A percentile compares a stretch with the other conserved stretches of the same genome.
Evolutionary conservation across 2,329 filamentous ascomycete genomes (phyloP).

Genomic region (Geosmithia putterillii): DNA sequence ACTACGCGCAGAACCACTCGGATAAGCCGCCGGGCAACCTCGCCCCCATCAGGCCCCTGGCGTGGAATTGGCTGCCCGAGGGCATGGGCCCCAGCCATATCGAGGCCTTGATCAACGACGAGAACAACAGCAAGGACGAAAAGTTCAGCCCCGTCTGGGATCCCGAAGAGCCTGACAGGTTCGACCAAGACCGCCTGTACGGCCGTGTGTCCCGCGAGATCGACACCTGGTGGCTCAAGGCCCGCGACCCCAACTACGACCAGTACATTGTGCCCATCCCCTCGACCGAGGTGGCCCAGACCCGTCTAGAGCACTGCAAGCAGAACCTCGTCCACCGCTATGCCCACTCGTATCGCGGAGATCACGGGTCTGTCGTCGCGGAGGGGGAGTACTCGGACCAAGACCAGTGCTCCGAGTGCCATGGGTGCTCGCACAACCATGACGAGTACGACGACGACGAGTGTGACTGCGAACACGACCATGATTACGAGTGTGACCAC

Average conservation of each 20-base stretch:
- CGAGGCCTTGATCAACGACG: conserved; percentile 15
- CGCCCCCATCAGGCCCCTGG: conserved; percentile 35
- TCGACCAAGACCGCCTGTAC: conserved; percentile 45
- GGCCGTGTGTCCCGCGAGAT: conserved; percentile 52
- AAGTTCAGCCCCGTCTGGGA: conserved; percentile 37
- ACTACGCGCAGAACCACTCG: conserved; percentile 38
- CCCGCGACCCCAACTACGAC: conserved; percentile 47
- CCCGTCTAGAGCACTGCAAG: conserved; percentile 44
- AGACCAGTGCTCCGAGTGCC: conserved; percentile 21
- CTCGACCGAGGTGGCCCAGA: conserved; percentile 45
- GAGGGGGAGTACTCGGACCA: conserved; percentile 26
- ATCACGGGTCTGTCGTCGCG: conserved; percentile 21
- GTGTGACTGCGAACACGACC: conserved; percentile 31
- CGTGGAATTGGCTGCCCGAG: conserved; percentile 43
- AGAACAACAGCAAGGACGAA: conserved; percentile 23
- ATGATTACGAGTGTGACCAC: conserved; percentile 20
- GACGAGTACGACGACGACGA: conserved; percentile 20
- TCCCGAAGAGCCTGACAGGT: conserved; percentile 40
- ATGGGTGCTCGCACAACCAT: conserved; percentile 12
- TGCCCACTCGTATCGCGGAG: conserved; percentile 28
- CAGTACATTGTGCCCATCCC: conserved; percentile 48
- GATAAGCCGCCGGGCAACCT: conserved; percentile 36
- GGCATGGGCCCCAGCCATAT: conserved; percentile 5
- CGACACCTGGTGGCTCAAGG: conserved; percentile 52
- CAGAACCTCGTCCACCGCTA: conserved; percentile 46